Percentiles rank a stretch among this genome's conserved stretches.
phyloP scores from a whole-genome alignment of 495 filamentous ascomycete genomes.

The Trichoderma virens region DNA sequence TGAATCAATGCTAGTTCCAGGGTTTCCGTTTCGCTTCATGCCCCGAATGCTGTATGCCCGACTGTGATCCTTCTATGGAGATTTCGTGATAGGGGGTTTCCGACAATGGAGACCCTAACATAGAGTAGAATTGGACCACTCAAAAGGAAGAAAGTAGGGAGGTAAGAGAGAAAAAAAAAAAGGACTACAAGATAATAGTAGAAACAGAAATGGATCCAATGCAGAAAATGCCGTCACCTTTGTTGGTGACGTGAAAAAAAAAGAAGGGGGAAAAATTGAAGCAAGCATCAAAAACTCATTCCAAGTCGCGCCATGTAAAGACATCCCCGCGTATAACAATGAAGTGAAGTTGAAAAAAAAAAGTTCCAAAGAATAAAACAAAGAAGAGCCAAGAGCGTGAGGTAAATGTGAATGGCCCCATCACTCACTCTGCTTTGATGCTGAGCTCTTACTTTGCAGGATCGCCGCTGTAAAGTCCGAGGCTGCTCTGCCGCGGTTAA shows the following conservation, averaged over 20 bases:
- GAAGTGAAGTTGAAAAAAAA: not conserved
- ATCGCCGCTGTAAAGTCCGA: not conserved
- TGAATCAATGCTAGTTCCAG: not conserved
- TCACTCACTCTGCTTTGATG: not conserved
- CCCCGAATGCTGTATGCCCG: not conserved
- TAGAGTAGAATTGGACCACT: not conserved
- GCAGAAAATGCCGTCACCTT: not conserved
- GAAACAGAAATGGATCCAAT: not conserved
- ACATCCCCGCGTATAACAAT: not conserved
- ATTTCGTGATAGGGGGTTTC: not conserved
- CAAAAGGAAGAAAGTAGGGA: not conserved
- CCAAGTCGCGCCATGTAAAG: not conserved
- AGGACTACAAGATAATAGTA: too few species aligned
- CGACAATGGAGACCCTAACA: not conserved
- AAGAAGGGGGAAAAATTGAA: not conserved
- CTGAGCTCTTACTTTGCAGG: slow-evolving; percentile 3
- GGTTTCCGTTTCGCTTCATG: not conserved
- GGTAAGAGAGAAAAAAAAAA: not conserved
- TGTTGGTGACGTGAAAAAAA: not conserved
- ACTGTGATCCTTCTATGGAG: not conserved
- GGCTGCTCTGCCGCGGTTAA: not conserved
- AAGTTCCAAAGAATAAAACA: not conserved
- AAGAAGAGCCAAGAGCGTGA: not conserved
- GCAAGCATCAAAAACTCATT: not conserved
- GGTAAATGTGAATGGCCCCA: not conserved